These are phyloP conservation scores for Aquilaria agallochum DNA, from an alignment of 441 rosid species.

Conservation along the genomic window DNA sequence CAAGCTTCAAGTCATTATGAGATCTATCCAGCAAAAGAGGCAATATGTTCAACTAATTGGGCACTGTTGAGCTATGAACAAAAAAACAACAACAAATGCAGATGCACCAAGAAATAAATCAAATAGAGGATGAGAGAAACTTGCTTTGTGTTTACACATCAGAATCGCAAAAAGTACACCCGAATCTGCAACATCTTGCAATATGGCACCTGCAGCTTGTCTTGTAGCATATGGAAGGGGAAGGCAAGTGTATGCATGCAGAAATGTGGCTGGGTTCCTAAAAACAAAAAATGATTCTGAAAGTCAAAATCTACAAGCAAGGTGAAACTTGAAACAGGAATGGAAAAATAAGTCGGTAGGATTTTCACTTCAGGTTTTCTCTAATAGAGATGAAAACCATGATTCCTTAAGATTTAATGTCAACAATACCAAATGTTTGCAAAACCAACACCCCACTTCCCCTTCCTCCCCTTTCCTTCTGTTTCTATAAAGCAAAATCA, in stretches of 20 bases:
- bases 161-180: slow-evolving; percentile 89
- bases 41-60: neutral
- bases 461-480: no score
- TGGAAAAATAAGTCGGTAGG: no score
- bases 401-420: no score
- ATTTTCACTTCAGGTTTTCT: no score
- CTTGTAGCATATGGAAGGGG: slow-evolving; percentile 88
- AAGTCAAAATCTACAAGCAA: neutral
- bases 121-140: slow-evolving; percentile 5
- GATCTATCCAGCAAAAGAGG: slow-evolving; percentile 9
- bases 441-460: no score
- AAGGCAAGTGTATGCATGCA: slow-evolving; percentile 98
- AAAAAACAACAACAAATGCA: neutral
- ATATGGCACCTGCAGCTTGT: slow-evolving; percentile 85
- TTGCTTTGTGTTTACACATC: slow-evolving; percentile 93
- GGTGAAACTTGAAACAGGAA: slow-evolving; percentile 4
- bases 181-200: slow-evolving; percentile 96
- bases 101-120: neutral
- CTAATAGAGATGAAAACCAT: no score
- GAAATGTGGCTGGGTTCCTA: slow-evolving; percentile 96
- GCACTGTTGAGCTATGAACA: neutral
- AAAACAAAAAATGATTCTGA: neutral
- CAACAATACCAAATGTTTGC: no score
- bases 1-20: slow-evolving; percentile 20
- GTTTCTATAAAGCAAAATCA: no score